Evolutionary conservation across 2,329 filamentous ascomycete genomes (phyloP), one percentile per base, ranked within the genome.

Genomic region (Metarhizium sp.): DNA sequence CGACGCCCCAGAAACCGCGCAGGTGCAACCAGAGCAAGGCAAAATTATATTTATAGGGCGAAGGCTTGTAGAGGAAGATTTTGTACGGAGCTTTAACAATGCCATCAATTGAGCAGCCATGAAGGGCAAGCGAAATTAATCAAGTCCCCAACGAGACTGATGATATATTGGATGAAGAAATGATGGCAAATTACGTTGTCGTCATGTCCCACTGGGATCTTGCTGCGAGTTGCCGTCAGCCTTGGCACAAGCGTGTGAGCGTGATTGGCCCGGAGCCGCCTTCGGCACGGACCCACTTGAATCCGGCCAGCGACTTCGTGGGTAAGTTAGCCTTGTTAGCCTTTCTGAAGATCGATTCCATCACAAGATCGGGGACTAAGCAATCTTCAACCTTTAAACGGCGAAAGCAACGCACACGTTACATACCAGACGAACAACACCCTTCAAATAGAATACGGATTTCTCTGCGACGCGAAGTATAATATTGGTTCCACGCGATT

Each of bases 21-120:
- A 67, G 2, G 63, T 59, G 47, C 55, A 56, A 13, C 58, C 66
- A 11, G 60, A 61, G 30, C 61, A 68, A 42, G 79, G 84, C 25
- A 87, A 87, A 66, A 71, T 87, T 51, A 79, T 87, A 10, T 63
- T 87, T 49, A 87, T 87, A 66, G 84, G 84, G 48, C 75, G 80
- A 57, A 72, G 78, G 47, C 64, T 87, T 54, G 71, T 68, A 20
- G 68, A 68, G n/a, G 71, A 78, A 49, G 72, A 80, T 55, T 80
- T 87, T 62, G 70, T 73, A 59, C 64, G 67, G 53, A 85, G 73
- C 57, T 69, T 76, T 50, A 62, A 59, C 50, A 54, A 58, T 67
- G 56, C 61, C 11, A 45, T 72, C 10, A 58, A 59, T 38, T 64
- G 55, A 59, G 8, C 36, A 30, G 43, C 20, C 16, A 54, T 32